phyloP scores from a whole-genome alignment of 1,139 yeast species.

The Geotrichum candidum region DNA sequence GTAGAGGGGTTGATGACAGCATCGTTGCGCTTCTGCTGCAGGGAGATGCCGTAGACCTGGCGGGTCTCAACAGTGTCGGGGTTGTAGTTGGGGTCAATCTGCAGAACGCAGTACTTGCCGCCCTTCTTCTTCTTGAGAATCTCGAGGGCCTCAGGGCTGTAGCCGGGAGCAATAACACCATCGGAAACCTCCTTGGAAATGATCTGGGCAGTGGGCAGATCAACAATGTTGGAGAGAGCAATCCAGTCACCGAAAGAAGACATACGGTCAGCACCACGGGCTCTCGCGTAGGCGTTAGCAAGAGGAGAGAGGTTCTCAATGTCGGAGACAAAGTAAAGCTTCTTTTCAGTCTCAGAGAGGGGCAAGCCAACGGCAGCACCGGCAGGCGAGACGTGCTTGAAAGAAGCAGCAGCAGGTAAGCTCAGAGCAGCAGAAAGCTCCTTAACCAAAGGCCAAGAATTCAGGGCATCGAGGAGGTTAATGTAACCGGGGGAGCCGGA shows the following conservation, averaged over 20 bases:
- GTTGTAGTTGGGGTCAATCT: slow-evolving; percentile 88
- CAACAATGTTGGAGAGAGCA: slow-evolving; percentile 93
- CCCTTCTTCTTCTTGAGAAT: slow-evolving; percentile 87
- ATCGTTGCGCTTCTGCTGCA: slow-evolving; percentile 96
- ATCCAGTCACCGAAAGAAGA: slow-evolving; percentile 98
- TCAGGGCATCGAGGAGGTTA: slow-evolving; percentile 89
- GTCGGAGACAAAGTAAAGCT: slow-evolving; percentile 89
- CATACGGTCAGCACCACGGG: slow-evolving; percentile 99
- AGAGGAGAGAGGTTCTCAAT: slow-evolving; percentile 92
- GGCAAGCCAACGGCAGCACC: slow-evolving; percentile 98
- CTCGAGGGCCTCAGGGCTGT: slow-evolving; percentile 83
- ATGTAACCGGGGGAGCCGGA: slow-evolving; percentile 97
- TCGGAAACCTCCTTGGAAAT: slow-evolving; percentile 96
- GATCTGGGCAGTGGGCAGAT: slow-evolving; percentile 91
- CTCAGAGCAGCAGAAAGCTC: slow-evolving; percentile 91
- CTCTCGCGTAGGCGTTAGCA: slow-evolving; percentile 97
- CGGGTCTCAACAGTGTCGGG: slow-evolving; percentile 83
- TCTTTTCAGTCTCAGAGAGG: slow-evolving; percentile 81
- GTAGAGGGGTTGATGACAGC: slow-evolving; percentile 85
- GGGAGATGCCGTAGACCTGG: slow-evolving; percentile 90
- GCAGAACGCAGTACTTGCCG: slow-evolving; percentile 93
- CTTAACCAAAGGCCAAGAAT: slow-evolving; percentile 98
- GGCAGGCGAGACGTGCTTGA: slow-evolving; percentile 98
- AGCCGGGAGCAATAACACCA: slow-evolving; percentile 98
- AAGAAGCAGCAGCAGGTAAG: slow-evolving; percentile 97